phyloP scores from a whole-genome alignment of 1,139 yeast genomes.

The Candida buenavistaensis region DNA sequence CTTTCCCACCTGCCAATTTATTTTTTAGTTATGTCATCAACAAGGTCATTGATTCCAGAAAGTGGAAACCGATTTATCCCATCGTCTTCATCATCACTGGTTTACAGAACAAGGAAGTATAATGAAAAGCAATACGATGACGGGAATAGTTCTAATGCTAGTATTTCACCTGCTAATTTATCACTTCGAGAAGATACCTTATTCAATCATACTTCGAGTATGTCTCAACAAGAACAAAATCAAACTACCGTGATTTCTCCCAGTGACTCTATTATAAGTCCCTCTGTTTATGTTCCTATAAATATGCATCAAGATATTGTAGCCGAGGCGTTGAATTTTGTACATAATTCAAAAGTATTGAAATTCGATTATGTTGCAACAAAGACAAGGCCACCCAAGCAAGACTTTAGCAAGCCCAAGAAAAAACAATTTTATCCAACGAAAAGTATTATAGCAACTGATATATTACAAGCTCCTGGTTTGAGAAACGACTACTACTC shows the following conservation, averaged over 20 bases:
- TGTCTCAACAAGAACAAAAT: conserved; percentile 4
- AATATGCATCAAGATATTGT: conserved; percentile 23
- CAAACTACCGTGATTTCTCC: conserved; percentile 1
- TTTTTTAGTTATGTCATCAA: conserved; percentile 7
- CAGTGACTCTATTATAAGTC: conserved; percentile 3
- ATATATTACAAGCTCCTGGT: conserved; percentile 65
- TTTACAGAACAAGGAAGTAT: conserved; percentile 14
- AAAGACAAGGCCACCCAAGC: no score
- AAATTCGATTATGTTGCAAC: conserved; percentile 19
- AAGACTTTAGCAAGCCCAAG: background rate
- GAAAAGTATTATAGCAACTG: conserved; percentile 14
- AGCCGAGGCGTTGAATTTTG: conserved; percentile 52
- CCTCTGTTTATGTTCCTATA: conserved; percentile 2
- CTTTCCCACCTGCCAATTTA: no score
- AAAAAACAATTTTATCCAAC: conserved; percentile 1
- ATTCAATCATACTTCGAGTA: conserved; percentile 10
- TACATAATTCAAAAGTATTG: conserved; percentile 30
- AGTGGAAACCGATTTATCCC: conserved; percentile 24
- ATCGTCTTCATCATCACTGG: conserved; percentile 20
- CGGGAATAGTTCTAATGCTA: conserved; percentile 4
- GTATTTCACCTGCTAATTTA: conserved; percentile 8
- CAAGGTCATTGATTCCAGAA: conserved; percentile 12
- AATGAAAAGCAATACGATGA: background rate
- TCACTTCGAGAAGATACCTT: conserved; percentile 16
- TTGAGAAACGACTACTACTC: conserved; percentile 80